Base-by-base conservation (phyloP, 371 early-diverging fungal genomes). In the Mortierella sp. region DNA sequence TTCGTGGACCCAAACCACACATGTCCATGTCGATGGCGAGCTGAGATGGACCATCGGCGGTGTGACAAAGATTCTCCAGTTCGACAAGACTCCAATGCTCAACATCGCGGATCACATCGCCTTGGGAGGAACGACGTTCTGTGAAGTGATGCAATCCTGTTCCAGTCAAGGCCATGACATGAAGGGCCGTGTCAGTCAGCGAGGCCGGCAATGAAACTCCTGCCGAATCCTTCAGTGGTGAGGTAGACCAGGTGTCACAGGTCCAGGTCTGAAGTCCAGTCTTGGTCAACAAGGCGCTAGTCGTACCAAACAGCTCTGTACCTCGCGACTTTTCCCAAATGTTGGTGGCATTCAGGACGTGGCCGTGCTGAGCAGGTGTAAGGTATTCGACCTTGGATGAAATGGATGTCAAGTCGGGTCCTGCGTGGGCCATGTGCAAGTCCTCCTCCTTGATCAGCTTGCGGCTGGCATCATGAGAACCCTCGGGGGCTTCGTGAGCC, bases 1-100 rank as follows among this genome's bases (percentile, higher is more conserved):
- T 45, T 28, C 81, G 76, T 16, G 81, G 28, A 1, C 81, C 86
- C 42, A 81, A 54, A 2, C 86, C 82, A 48, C 80, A 79, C 77
- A 77, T 76, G 50, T 81, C 81, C n/a, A 79, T 14, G 13, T 47
- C 26, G 45, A 81, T 50, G n/a, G 42, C 77, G 3, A 57, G 44
- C n/a, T 68, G 34, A 0, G 77, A 45, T 34, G 55, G 26, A 7
- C 14, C 76, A n/a, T 72, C 58, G 1, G 60, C 19, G 21, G 21
- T 50, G 1, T 74, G 21, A 38, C 9, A 8, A 31, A 85, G 11
- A 8, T 76, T 14, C 31, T 85, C 86, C 3, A 85, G 77, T 70
- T 85, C 86, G n/a, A 85, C 31, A 34, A 85, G 42, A 45, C 80
- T 82, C 86, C 86, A 85, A 47, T 85, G 81, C 54, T 79, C 82